Percentiles rank a stretch among this genome's conserved stretches.
These are phyloP conservation scores for Fusarium neocosmosporiellum DNA, from an alignment of 2,329 filamentous ascomycete genomes.

Conservation along the genomic window DNA sequence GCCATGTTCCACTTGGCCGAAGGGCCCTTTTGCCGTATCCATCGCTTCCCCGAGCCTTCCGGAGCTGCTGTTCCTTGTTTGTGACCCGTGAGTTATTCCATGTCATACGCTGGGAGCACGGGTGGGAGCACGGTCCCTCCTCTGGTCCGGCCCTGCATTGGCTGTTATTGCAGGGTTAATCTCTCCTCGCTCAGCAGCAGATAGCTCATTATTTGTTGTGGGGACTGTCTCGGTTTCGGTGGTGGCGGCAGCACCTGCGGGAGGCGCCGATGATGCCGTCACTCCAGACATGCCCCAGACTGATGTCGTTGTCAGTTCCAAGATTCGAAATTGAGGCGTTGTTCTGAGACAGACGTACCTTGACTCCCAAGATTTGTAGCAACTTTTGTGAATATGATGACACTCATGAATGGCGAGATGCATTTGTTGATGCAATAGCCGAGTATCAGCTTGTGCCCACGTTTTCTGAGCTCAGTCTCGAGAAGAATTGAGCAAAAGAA, in stretches of 20 bases:
- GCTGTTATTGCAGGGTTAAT: background rate
- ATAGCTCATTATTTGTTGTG: background rate
- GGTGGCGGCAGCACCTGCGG: background rate
- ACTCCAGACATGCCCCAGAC: slow-evolving; percentile 39
- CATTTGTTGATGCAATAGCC: slow-evolving; percentile 37
- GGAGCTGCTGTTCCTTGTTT: background rate
- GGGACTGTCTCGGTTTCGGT: background rate
- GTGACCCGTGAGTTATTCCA: background rate
- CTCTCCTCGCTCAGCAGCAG: slow-evolving; percentile 27
- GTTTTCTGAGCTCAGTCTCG: slow-evolving; percentile 24
- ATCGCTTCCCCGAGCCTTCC: background rate
- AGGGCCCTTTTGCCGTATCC: background rate
- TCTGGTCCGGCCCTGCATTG: background rate
- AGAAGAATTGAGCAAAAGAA: slow-evolving; percentile 34
- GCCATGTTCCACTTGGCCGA: background rate
- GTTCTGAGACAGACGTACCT: background rate
- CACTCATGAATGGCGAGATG: slow-evolving; percentile 31
- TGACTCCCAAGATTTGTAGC: slow-evolving; percentile 37
- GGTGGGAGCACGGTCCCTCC: background rate
- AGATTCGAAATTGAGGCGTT: background rate
- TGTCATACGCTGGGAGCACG: background rate
- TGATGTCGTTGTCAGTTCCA: background rate
- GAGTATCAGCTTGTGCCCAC: slow-evolving; percentile 30
- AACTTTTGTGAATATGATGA: slow-evolving; percentile 42
- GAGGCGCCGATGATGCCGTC: slow-evolving; percentile 29